Conservation (phyloP, 306 rosid species). For the Prosopis cineraria region DNA sequence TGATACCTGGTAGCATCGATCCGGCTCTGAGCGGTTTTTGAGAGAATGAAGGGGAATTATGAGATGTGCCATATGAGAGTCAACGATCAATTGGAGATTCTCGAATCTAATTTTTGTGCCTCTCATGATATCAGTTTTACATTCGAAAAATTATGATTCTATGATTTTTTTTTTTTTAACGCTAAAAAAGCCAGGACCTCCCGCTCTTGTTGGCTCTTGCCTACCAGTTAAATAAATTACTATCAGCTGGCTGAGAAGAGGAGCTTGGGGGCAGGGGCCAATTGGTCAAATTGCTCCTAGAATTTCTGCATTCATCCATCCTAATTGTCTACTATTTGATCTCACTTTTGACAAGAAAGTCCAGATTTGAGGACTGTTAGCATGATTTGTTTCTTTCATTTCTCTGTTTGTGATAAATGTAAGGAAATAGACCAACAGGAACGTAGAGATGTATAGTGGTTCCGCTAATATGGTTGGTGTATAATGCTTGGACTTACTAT, state of each 20-base stretch:
- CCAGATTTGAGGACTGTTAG: background rate
- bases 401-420: background rate
- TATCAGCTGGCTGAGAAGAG: background rate
- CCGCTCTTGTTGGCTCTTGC: constrained; percentile 2
- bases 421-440: background rate
- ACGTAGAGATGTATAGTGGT: background rate
- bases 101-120: constrained; percentile 4
- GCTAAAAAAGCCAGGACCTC: background rate
- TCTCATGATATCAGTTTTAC: background rate
- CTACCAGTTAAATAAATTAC: background rate
- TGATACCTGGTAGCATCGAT: constrained; percentile 13
- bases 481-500: background rate
- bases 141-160: background rate
- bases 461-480: background rate
- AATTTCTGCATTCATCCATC: background rate
- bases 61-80: background rate
- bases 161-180: background rate
- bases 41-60: background rate
- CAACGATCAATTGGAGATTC: constrained; percentile 22
- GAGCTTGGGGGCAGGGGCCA: background rate
- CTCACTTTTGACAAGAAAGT: background rate
- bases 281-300: background rate
- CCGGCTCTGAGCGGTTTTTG: background rate
- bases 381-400: background rate
- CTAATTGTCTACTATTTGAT: background rate